These are phyloP conservation scores for Clonostachys byssicola DNA, from an alignment of 2,329 filamentous ascomycete species.

Conservation along the genomic window DNA sequence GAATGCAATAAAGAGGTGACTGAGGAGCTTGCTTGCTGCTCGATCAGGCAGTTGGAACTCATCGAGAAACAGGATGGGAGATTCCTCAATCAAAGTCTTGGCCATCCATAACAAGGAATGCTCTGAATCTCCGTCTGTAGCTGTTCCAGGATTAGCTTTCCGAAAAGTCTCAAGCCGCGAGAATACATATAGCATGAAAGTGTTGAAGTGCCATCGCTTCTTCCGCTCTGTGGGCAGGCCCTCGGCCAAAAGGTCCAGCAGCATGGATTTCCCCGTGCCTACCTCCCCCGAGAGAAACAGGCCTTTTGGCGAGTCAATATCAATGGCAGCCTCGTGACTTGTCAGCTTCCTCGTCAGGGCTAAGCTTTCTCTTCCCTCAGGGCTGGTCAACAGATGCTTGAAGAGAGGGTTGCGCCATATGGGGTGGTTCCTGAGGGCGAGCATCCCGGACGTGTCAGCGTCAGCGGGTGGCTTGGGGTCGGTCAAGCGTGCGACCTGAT, in stretches of 20 bases:
- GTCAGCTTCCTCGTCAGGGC: slow-evolving; percentile 67
- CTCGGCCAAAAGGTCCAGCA: slow-evolving; percentile 78
- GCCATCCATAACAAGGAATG: slow-evolving; percentile 72
- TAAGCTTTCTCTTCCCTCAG: slow-evolving; percentile 52
- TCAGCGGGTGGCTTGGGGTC: slow-evolving; percentile 10
- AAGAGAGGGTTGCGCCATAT: slow-evolving; percentile 57
- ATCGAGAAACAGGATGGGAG: slow-evolving; percentile 74
- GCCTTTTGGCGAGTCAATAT: slow-evolving; percentile 68
- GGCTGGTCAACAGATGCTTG: slow-evolving; percentile 51
- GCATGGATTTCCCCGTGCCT: slow-evolving; percentile 79
- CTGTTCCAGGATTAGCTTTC: slow-evolving; percentile 15
- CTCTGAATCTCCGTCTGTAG: slow-evolving; percentile 25
- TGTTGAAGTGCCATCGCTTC: slow-evolving; percentile 77
- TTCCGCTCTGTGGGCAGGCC: slow-evolving; percentile 71
- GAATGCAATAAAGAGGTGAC: slow-evolving; percentile 73
- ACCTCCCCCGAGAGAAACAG: slow-evolving; percentile 79
- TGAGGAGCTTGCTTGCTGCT: slow-evolving; percentile 73
- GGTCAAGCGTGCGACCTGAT: slow-evolving; percentile 50
- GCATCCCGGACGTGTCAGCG: slow-evolving; percentile 21
- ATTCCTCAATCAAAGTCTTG: slow-evolving; percentile 69
- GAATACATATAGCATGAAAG: slow-evolving; percentile 77
- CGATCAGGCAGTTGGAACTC: slow-evolving; percentile 82
- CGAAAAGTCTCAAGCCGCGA: slow-evolving; percentile 67
- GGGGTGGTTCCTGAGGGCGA: slow-evolving; percentile 49
- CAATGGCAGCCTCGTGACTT: slow-evolving; percentile 66